These are phyloP conservation scores for Trichosanthes cucumerina DNA, from an alignment of 306 rosid genomes.

Conservation along the genomic window DNA sequence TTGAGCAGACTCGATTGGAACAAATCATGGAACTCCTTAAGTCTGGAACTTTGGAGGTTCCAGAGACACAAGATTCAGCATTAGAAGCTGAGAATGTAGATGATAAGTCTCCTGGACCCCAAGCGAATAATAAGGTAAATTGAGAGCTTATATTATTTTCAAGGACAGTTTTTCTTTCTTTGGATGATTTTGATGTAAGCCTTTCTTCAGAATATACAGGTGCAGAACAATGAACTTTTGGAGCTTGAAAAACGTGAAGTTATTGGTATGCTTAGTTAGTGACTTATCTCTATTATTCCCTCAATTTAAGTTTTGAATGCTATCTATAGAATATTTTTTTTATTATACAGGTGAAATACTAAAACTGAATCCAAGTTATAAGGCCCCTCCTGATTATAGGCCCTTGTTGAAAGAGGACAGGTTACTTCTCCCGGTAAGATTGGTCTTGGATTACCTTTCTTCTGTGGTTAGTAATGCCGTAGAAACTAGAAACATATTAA, in stretches of 20 bases:
- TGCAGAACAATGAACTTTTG: conserved; percentile 44
- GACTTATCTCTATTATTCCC: conserved; percentile 17
- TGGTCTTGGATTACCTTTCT: conserved; percentile 17
- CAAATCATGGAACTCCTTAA: conserved; percentile 62
- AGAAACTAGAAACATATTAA: neutral
- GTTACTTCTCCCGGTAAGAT: conserved; percentile 76
- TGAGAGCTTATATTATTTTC: conserved; percentile 11
- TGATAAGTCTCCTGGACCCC: conserved; percentile 20
- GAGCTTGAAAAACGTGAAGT: conserved; percentile 75
- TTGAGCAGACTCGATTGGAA: conserved; percentile 79
- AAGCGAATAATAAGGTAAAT: conserved; percentile 40
- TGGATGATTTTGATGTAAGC: conserved; percentile 8
- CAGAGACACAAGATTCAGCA: conserved; percentile 21
- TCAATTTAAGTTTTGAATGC: neutral
- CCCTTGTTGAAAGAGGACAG: conserved; percentile 72
- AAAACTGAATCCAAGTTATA: conserved; percentile 77
- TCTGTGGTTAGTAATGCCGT: neutral
- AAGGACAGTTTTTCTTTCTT: neutral
- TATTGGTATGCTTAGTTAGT: conserved; percentile 41
- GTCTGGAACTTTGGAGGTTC: conserved; percentile 35
- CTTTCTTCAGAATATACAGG: conserved; percentile 18
- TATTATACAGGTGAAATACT: conserved; percentile 64
- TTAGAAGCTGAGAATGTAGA: conserved; percentile 25
- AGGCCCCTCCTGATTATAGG: conserved; percentile 71
- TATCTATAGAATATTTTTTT: conserved; percentile 9